Evolutionary conservation across 1,284 basidiomycete genomes (phyloP).

Genomic region (Polyporus tsugae): DNA sequence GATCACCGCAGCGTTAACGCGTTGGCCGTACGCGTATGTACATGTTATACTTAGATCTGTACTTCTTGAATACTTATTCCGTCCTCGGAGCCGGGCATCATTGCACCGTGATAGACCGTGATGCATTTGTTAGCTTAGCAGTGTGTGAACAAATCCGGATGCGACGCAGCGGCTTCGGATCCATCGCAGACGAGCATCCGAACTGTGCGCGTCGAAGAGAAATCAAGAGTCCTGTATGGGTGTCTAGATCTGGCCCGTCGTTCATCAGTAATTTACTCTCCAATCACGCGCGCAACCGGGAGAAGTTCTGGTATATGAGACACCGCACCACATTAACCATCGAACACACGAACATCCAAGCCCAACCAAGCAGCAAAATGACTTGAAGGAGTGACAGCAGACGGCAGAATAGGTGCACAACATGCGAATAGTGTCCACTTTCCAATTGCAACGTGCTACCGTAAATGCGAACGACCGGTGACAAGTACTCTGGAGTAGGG

Average conservation of each 20-base stretch:
- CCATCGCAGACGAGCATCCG: too few species aligned
- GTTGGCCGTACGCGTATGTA: too few species aligned
- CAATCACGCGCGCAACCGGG: too few species aligned
- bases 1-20: background rate
- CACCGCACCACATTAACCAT: too few species aligned
- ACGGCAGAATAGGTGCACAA: background rate
- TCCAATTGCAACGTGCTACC: constrained; percentile 1
- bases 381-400: background rate
- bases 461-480: background rate
- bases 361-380: too few species aligned
- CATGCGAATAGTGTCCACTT: background rate
- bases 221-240: background rate
- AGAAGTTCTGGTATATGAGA: too few species aligned
- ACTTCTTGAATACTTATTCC: background rate
- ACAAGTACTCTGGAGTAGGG: background rate
- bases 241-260: too few species aligned
- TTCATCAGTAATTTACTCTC: too few species aligned
- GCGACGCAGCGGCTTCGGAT: too few species aligned
- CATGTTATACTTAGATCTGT: background rate
- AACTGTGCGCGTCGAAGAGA: background rate
- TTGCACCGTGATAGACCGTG: background rate
- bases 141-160: too few species aligned
- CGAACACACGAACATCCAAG: too few species aligned
- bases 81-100: background rate
- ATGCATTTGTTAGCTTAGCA: background rate